Evolutionary conservation across 352 stramenopile species (phyloP).

Genomic region (Nothophytophthora sp.): DNA sequence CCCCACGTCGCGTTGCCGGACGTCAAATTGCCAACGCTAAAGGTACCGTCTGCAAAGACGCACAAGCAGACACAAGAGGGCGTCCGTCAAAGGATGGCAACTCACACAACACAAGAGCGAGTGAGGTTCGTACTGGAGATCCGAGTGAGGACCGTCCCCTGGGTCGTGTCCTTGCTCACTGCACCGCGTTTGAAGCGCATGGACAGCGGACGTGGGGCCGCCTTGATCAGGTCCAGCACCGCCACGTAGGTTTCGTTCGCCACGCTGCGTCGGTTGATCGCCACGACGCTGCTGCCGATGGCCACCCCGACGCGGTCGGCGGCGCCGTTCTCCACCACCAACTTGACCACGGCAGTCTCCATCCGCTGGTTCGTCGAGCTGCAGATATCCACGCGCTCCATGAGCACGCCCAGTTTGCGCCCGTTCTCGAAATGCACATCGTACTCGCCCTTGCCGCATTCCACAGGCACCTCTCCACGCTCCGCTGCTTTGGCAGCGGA

Average conservation of each 20-base stretch:
- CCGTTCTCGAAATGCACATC: conserved; percentile 79
- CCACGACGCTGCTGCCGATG: conserved; percentile 70
- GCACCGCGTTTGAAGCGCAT: conserved; percentile 74
- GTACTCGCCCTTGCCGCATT: conserved; percentile 64
- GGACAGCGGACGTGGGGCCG: conserved; percentile 64
- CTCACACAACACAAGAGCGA: background rate
- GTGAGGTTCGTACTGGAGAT: conserved; percentile 64
- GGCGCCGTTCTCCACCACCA: conserved; percentile 78
- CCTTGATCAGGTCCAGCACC: conserved; percentile 79
- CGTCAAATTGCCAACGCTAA: conserved; percentile 82
- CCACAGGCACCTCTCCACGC: conserved; percentile 22
- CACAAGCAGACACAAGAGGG: conserved; percentile 13
- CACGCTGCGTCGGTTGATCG: conserved; percentile 65
- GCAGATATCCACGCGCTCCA: conserved; percentile 79
- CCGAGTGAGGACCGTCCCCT: conserved; percentile 70
- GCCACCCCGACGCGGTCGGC: conserved; percentile 68
- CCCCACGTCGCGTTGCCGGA: conserved; percentile 76
- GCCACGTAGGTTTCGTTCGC: conserved; percentile 60
- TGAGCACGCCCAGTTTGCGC: conserved; percentile 79
- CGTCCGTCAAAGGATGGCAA: conserved; percentile 5
- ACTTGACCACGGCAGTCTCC: conserved; percentile 76
- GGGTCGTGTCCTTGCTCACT: conserved; percentile 68
- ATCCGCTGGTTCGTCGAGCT: conserved; percentile 52
- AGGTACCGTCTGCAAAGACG: conserved; percentile 63
- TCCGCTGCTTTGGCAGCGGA: conserved; percentile 3